Base-by-base conservation (phyloP, 2,329 filamentous ascomycete species). In the Domatiomyces globalis region DNA sequence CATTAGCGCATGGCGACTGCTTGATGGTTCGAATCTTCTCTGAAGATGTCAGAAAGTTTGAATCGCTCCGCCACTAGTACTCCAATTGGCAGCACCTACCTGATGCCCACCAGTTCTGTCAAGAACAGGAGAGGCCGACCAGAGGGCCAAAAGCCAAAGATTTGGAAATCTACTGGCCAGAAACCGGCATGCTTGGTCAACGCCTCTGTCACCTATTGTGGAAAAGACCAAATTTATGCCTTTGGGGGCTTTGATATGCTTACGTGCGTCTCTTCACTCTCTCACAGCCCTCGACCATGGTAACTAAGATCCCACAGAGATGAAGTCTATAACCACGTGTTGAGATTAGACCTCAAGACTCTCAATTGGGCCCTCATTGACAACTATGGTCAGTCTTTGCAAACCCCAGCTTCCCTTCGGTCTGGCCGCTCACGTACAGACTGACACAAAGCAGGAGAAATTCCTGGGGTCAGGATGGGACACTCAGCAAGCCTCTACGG, bases 161-260 rank as follows among this genome's bases (percentile, higher is more conserved):
- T 95, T 55, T 90, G 79, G 39, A 81, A 83, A 62, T 86, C 84
- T 10, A 73, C 85, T 47, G 85, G 85, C 46, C 82, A 87, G 69
- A 80, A 89, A 59, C 92, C 92, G 39, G 89, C 92, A 36, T 96
- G 90, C 65, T 76, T 98, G 48, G 90, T 98, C 60, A 98, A 98
- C 73, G 92, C 92, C 49, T 96, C 92, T 0, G 90, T 96, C 54
- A 98, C 92, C n/a, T 95, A 95, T 67, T 95, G 92, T 63, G 89
- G 89, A 54, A 92, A 95, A 70, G 92, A 96, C 66, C 83, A 92
- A 68, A 96, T 98, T 61, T 96, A 94, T 69, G 92, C 90, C 9
- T 98, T 98, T 73, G 92, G 92, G 44, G 92, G 92, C 17, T 98
- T 98, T 64, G 92, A 98, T 65, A 90, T 96, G 68, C 96, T 95